phyloP scores from a whole-genome alignment of 129 eudicot genomes.

The Tanacetum coccineum region DNA sequence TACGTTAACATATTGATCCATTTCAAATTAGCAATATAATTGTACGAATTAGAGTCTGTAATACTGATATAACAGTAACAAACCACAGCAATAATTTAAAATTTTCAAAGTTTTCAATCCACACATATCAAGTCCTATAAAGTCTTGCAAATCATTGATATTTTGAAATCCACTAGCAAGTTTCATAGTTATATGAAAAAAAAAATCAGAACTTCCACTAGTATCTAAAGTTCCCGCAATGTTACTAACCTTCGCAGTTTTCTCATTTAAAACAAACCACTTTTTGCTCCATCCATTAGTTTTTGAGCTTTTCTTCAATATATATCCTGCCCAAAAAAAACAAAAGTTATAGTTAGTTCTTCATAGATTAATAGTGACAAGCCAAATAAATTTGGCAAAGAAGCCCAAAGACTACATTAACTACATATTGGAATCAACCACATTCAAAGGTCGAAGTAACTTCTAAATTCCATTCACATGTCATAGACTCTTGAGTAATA shows the following conservation, averaged over 20 bases:
- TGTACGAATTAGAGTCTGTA: slow-evolving; percentile 2
- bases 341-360: background rate
- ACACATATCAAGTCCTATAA: background rate
- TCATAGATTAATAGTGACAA: background rate
- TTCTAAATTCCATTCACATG: background rate
- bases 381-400: background rate
- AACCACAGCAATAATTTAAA: background rate
- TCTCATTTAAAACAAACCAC: slow-evolving; percentile 96
- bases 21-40: background rate
- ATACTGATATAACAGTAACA: background rate
- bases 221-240: background rate
- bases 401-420: background rate
- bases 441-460: background rate
- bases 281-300: slow-evolving; percentile 80
- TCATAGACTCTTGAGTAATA: no score
- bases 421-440: background rate
- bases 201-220: background rate
- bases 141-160: background rate
- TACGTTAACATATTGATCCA: background rate
- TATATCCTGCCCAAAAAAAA: slow-evolving; percentile 50
- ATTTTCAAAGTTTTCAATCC: background rate
- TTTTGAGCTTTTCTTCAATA: slow-evolving; percentile 85
- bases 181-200: background rate
- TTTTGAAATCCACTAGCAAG: background rate
- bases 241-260: slow-evolving; percentile 89